Percentiles rank a stretch among this genome's conserved stretches.
phyloP scores from a whole-genome alignment of 192 early-diverging fungal genomes.

The Coemansia sp. region DNA sequence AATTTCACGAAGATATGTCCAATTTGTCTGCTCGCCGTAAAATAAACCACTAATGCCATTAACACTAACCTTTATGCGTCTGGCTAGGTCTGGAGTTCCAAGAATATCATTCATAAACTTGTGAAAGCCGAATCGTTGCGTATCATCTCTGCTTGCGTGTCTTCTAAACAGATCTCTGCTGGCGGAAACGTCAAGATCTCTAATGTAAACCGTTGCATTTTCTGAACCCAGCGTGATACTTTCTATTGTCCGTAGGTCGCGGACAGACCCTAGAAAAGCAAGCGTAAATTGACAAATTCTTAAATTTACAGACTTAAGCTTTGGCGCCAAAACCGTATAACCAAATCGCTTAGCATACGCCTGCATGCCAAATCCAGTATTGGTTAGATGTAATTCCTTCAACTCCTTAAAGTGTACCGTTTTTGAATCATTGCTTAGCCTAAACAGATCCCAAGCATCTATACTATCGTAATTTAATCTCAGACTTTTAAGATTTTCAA shows the following conservation, averaged over 20 bases:
- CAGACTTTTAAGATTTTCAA: not conserved
- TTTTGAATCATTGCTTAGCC: not conserved
- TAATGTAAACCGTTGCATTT: not conserved
- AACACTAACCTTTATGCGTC: too few species aligned
- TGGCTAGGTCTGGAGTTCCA: too few species aligned
- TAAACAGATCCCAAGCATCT: not conserved
- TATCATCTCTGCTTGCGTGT: not conserved
- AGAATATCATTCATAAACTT: too few species aligned
- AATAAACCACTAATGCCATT: too few species aligned
- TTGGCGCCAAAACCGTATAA: not conserved
- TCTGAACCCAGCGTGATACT: not conserved
- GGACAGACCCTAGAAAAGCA: not conserved
- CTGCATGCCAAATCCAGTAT: not conserved
- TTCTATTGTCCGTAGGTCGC: not conserved
- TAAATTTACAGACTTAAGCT: not conserved
- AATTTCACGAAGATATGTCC: too few species aligned
- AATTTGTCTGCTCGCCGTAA: too few species aligned
- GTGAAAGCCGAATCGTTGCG: too few species aligned
- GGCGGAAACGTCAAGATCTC: not conserved
- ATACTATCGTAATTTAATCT: not conserved
- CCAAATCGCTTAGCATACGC: not conserved
- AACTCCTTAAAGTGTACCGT: not conserved
- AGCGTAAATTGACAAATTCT: not conserved
- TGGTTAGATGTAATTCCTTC: not conserved
- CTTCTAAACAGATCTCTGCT: not conserved